Base-by-base conservation (phyloP, 495 filamentous ascomycete species). In the Annulohypoxylon maeteangense region DNA sequence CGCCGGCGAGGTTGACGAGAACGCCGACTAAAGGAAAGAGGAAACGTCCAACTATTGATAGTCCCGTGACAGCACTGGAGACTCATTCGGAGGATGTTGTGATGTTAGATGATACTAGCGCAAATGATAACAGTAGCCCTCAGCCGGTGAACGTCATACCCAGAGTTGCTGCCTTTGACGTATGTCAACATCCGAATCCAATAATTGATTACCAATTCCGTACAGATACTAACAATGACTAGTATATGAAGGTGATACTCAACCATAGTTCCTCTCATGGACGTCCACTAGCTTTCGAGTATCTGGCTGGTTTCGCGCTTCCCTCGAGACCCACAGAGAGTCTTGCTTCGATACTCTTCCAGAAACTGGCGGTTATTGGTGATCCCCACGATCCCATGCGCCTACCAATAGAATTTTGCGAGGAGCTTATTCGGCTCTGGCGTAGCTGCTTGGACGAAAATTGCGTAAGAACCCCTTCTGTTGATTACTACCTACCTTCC, bases 21-120 rank as follows among this genome's bases (percentile, higher is more conserved):
- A 86, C 83, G 3, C 83, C 84, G 3, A 81, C 78, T 25, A 85
- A 84, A 57, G 83, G 79, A 14, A 85, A 84, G 67, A 71, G 86
- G 69, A 88, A 87, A 75, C 80, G 86, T 1, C 85, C 79, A 1
- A 73, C 77, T 12, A 68, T 84, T 4, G 85, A 86, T 20, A 86
- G 83, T 59, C 86, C 86, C 12, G 75, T 81, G 12, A 80, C 75
- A 71, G 80, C 82, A 0, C 72, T 88, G 2, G 86, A 88, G 62
- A 84, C 80, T 7, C 74, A 80, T 53, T 76, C 78, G 3, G 77
- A 76, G 20, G 80, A 81, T 44, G 69, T 56, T 18, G 65, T 72
- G 2, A 74, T 78, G 75, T 32, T 71, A 31, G 76, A 80, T 38
- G 50, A 68, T 56, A 44, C 12, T 20, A 27, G 36, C 12, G 42